Evolutionary conservation across 2,329 filamentous ascomycete species (phyloP), one percentile per base, ranked within the genome.

Genomic region (Fusarium sp.): DNA sequence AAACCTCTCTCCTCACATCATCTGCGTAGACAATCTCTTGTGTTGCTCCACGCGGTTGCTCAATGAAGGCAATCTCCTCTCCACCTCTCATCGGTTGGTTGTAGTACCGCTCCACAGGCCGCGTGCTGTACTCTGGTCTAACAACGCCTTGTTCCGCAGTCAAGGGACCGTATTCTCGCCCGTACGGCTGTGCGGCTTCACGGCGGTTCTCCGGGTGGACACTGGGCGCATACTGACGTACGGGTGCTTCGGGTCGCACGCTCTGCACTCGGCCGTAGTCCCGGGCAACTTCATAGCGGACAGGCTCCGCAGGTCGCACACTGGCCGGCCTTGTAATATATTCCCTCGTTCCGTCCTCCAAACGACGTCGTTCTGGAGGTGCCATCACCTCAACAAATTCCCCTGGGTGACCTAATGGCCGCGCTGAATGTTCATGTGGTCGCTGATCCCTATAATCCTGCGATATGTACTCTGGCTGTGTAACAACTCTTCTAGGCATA

Each of bases 381-480:
- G 76, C 75, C 67, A 85, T 80, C n/a, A 84, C 77, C 52, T 83
- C 82, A 23, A 84, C 75, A 67, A 85, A 87, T 11, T 86, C 85
- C 34, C 76, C 76, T 4, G 80, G 77, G 4, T 77, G 78, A 7
- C 74, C 77, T 62, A 82, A 78, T 12, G 83, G 86, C 37, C 83
- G 86, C 66, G 79, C 78, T 6, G 87, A 85, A 68, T 88, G 87
- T 68, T 91, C 89, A 56, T 87, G 81, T 66, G 86, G 84, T 16
- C 85, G 84, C 64, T 86, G 88, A 30, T 83, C 79, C 62, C 86
- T 83, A 65, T 86, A 84, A 33, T 81, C 78, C 51, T 87, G 84
- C 9, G 84, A 74, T 28, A 82, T 73, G 50, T 83, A 86, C 64
- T 91, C 90, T 3, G 88, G 85, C 64, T 90, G 87, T 12, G 89